Evolutionary conservation across 2,329 filamentous ascomycete species (phyloP), one percentile per base, ranked within the genome.

Genomic region (Capronia coronata): DNA sequence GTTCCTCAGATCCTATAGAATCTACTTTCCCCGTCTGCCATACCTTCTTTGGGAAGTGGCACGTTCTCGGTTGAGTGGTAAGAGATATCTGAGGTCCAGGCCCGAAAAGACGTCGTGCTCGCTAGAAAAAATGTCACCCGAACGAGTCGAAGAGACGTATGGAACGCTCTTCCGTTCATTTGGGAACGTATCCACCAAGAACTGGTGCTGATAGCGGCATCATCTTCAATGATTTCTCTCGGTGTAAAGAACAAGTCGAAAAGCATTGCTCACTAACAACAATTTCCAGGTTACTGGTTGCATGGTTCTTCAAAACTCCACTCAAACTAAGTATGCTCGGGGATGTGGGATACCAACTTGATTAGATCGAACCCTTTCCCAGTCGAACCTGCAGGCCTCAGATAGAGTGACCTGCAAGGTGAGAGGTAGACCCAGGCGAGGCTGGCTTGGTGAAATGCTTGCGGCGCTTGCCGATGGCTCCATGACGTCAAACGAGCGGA

Each of bases 1-100:
- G 74, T 59, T 80, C 74, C 55, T 84, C 83, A 61, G 86, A 86
- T 1, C 72, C 71, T 27, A 86, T 69, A 1, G 83, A 80, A 54
- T 83, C 76, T 22, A 83, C 76, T 64, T 86, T 87, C 84, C 84
- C 87, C 0, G 80, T 83, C 65, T 87, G 84, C 84, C 83, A 87
- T 57, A 87, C 84, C 66, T 87, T 87, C 48, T 74, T 74, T 4
- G 75, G 84, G 59, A 81, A 87, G n/a, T 30, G 23, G 16, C 48
- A 48, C 3, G 47, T 49, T 9, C n/a, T 43, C 29, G 30, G 13
- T 49, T 10, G 52, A 37, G 27, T 48, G 49, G 29, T 55, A 55
- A 29, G 51, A 43, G 16, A 49, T 32, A n/a, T 45, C 45, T 16
- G 39, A 30, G 18, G 58, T 56, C 57, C 63, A 58, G 57, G 62